phyloP scores from a whole-genome alignment of 495 filamentous ascomycete genomes.

The Ramalina intermedia region DNA sequence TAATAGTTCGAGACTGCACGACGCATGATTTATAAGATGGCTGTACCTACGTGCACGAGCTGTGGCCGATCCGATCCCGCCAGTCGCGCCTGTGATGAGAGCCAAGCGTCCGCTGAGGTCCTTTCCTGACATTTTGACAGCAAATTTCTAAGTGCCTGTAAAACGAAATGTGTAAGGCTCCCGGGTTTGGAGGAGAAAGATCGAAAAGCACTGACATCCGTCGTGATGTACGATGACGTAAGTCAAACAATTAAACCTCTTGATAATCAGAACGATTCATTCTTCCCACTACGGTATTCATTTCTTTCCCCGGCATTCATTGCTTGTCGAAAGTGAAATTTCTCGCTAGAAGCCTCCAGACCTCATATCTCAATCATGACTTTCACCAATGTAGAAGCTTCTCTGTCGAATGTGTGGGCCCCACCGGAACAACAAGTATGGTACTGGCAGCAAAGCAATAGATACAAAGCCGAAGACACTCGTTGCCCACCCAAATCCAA shows the following conservation, averaged over 20 bases:
- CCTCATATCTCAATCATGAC: background rate
- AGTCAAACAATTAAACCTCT: no score
- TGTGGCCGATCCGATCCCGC: slow-evolving; percentile 39
- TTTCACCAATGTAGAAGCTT: background rate
- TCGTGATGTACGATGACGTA: no score
- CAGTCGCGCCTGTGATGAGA: slow-evolving; percentile 39
- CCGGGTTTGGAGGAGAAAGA: no score
- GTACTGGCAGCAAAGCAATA: slow-evolving; percentile 41
- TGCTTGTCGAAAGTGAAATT: background rate
- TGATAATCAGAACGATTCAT: no score
- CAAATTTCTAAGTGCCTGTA: no score
- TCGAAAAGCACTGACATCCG: no score
- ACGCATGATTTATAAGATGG: no score
- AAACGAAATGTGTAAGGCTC: no score
- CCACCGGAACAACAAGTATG: slow-evolving; percentile 36
- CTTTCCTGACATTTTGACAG: background rate
- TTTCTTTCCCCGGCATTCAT: no score
- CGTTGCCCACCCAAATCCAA: slow-evolving; percentile 47
- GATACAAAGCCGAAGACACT: slow-evolving; percentile 45
- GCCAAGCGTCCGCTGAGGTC: slow-evolving; percentile 20
- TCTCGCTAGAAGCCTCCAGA: no score
- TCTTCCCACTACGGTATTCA: no score
- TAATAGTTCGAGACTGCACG: no score
- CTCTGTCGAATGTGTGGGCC: slow-evolving; percentile 27
- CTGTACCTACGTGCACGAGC: background rate